Base-by-base conservation (phyloP, 345 rosid species). In the Eucalyptus paniculata region DNA sequence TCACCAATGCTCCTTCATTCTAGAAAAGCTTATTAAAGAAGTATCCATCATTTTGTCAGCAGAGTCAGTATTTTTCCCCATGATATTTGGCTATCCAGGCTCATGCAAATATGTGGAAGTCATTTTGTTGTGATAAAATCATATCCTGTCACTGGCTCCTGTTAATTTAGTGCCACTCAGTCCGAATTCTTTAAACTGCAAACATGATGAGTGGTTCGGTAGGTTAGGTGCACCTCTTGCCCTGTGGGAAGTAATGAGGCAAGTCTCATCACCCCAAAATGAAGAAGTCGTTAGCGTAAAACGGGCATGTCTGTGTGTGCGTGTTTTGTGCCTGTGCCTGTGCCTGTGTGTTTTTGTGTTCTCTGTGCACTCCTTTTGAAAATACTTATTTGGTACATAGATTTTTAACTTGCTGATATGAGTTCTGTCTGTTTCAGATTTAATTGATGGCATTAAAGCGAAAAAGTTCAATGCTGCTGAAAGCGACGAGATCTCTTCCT, bases 401-500 rank as follows among this genome's bases (percentile, higher is more conserved):
- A 37, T 77, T 37, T 44, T 77, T 19, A 77, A n/a, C 50, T 56
- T 51, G 87, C 26, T 86, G 9, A 51, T 86, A n/a, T 49, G 47
- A 37, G 26, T 50, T 86, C 40, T 18, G 16, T 30, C 44, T 89
- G 60, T 88, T 82, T 56, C 92, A 97, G 99, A 96, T 92, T 87
- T 97, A 51, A 92, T 96, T 47, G 56, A 92, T 92, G 98, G 95
- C 88, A 86, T 97, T 62, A 90, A 94, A 91, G 89, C 92, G 80
- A 92, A 92, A 89, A 94, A 92, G 91, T 97, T 97, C 87, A 91
- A 93, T 62, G 91, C 90, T 87, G 83, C 89, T 56, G 98, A 96
- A 90, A 94, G 93, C 86, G 88, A 88, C 86, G 94, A 94, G 90
- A 94, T 97, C 86, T 92, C 94, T 89, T 91, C 96, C 88, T 97